Evolutionary conservation across 106 monocot species (phyloP).

Genomic region (Amphibolis antarctica): DNA sequence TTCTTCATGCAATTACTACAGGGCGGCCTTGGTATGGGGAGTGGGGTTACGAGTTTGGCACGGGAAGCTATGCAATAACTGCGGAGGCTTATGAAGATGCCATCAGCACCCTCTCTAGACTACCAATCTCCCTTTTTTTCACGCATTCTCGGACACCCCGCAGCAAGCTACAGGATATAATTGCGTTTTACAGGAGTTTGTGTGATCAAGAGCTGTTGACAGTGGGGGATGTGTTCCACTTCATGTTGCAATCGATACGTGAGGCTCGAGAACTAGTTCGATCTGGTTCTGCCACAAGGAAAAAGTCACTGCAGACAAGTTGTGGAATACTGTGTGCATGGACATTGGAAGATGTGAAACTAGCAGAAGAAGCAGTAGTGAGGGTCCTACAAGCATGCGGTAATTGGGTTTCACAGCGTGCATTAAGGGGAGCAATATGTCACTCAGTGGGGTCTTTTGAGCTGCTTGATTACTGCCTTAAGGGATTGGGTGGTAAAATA

Average conservation of each 20-base stretch:
- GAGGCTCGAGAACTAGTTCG: not conserved
- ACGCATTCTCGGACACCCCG: conserved; percentile 20
- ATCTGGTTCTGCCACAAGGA: not conserved
- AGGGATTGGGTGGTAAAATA: conserved; percentile 27
- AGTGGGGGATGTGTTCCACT: conserved; percentile 39
- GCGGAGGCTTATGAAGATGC: conserved; percentile 35
- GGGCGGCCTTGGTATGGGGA: conserved; percentile 72
- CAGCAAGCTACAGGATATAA: conserved; percentile 31
- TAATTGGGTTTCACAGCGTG: conserved; percentile 41
- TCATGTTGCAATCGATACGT: conserved; percentile 13
- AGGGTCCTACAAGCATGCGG: conserved; percentile 38
- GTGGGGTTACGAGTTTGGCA: conserved; percentile 74
- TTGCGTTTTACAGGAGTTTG: conserved; percentile 42
- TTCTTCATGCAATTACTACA: conserved; percentile 43
- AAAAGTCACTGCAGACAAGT: not conserved
- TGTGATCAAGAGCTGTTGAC: conserved; percentile 34
- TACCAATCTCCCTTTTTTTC: conserved; percentile 44
- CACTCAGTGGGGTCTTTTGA: conserved; percentile 8
- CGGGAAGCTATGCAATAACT: conserved; percentile 57
- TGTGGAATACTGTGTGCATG: conserved; percentile 24
- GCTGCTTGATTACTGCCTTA: conserved; percentile 56
- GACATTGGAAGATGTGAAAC: conserved; percentile 30
- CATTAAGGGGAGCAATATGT: conserved; percentile 39
- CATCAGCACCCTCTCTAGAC: conserved; percentile 28
- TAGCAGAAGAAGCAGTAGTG: conserved; percentile 27